A percentile compares a stretch with the other conserved stretches of the same genome.
Conservation (phyloP, 495 filamentous ascomycete species). For the Neurospora sp. region DNA sequence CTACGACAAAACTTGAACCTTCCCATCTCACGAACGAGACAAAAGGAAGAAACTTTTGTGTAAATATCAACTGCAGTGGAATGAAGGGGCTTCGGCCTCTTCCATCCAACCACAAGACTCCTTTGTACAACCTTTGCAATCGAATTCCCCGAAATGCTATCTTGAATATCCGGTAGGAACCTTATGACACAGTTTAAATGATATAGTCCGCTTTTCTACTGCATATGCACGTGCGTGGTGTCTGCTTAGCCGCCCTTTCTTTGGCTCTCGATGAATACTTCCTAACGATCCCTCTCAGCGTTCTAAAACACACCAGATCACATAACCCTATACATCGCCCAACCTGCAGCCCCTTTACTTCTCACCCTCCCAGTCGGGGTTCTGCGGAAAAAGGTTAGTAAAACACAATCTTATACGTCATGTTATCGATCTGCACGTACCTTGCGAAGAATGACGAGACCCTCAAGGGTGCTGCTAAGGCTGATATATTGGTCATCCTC, state of each 20-base stretch:
- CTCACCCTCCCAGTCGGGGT: conserved; percentile 37
- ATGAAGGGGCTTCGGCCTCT: neutral
- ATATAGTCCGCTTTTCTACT: neutral
- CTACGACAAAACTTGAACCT: neutral
- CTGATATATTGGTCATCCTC: conserved; percentile 97
- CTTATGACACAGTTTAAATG: neutral
- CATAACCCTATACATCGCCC: neutral
- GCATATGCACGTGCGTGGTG: neutral
- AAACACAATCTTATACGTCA: neutral
- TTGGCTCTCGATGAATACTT: neutral
- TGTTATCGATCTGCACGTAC: conserved; percentile 36
- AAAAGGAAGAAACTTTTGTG: neutral
- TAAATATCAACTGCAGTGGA: neutral
- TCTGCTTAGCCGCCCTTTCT: neutral
- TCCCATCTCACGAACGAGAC: neutral
- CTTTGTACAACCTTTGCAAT: neutral
- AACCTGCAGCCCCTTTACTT: conserved; percentile 20
- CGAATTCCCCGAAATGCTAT: neutral
- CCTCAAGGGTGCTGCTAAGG: conserved; percentile 83
- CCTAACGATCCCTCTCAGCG: neutral
- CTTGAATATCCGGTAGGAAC: neutral
- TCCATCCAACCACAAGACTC: neutral
- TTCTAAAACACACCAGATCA: neutral
- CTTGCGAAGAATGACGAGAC: conserved; percentile 92
- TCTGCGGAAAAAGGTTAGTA: conserved; percentile 24